Evolutionary conservation across 768 basidiomycete species (phyloP).

Genomic region (Kwoniella sp.): DNA sequence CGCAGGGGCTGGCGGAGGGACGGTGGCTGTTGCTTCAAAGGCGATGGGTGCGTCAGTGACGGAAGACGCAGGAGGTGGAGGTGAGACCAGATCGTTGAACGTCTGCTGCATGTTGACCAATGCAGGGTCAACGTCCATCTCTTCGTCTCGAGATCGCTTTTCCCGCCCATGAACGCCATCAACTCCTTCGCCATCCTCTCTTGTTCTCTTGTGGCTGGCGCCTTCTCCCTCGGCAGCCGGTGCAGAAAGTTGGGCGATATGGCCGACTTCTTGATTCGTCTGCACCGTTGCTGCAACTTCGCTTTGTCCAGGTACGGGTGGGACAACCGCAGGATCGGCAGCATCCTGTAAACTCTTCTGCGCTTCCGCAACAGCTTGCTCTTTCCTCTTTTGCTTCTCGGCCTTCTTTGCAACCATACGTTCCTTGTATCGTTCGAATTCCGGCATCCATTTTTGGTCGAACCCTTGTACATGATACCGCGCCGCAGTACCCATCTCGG

Average conservation of each 20-base stretch:
- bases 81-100: not conserved
- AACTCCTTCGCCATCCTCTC: conserved; percentile 20
- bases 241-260: not conserved
- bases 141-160: conserved; percentile 19
- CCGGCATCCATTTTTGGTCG: conserved; percentile 64
- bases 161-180: conserved; percentile 19
- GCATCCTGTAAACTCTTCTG: not conserved
- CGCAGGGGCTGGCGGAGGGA: not conserved
- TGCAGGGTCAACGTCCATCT: conserved; percentile 9
- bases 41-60: not conserved
- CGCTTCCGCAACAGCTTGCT: conserved; percentile 8
- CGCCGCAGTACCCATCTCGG: conserved; percentile 79
- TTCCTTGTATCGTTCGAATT: conserved; percentile 83
- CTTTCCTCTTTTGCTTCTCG: conserved; percentile 45
- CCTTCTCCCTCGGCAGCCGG: conserved; percentile 3
- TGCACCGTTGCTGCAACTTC: conserved; percentile 2
- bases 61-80: not conserved
- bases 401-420: conserved; percentile 65
- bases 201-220: conserved; percentile 19
- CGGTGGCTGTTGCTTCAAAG: not conserved
- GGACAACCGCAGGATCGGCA: not conserved
- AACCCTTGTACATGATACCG: conserved; percentile 61
- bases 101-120: not conserved
- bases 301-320: not conserved
- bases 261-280: not conserved